phyloP scores from a whole-genome alignment of 192 early-diverging fungal species.

The Spinellus fusiger region DNA sequence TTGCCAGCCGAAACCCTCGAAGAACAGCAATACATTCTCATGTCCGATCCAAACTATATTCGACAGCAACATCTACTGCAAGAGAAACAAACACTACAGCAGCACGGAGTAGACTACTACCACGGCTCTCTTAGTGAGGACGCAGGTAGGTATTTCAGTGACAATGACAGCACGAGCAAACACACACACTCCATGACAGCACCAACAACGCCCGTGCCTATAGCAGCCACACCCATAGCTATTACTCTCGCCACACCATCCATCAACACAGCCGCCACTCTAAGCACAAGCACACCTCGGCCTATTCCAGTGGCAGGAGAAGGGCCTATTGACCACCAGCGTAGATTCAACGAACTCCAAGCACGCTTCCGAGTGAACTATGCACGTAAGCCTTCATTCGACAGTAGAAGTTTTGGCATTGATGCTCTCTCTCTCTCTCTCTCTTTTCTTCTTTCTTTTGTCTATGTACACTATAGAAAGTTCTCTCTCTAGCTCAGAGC shows the following conservation, averaged over 20 bases:
- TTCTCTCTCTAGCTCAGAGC: too few relatives aligned
- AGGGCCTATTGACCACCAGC: conserved; percentile 22
- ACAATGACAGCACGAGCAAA: not conserved
- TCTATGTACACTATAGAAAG: too few relatives aligned
- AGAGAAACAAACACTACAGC: conserved; percentile 8
- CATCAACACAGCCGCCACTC: not conserved
- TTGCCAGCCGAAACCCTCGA: too few relatives aligned
- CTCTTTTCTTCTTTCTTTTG: too few relatives aligned
- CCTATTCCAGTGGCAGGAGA: too few relatives aligned
- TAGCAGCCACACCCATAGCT: not conserved
- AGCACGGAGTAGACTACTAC: not conserved
- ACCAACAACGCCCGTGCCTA: conserved; percentile 2
- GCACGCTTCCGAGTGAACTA: conserved; percentile 29
- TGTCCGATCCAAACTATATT: conserved; percentile 18
- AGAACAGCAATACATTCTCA: conserved; percentile 12
- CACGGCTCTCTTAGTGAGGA: not conserved
- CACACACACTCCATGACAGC: not conserved
- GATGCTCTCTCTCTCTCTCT: too few relatives aligned
- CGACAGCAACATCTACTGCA: conserved; percentile 17
- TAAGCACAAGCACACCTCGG: not conserved
- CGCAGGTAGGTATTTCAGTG: not conserved
- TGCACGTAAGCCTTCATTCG: conserved; percentile 14
- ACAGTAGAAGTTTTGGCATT: too few relatives aligned
- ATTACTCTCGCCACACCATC: too few relatives aligned
- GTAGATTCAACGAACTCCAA: conserved; percentile 24